A percentile compares a stretch with the other conserved stretches of the same genome.
phyloP scores from a whole-genome alignment of 805 yeast genomes.

The Zygosaccharomyces pseudorouxii region DNA sequence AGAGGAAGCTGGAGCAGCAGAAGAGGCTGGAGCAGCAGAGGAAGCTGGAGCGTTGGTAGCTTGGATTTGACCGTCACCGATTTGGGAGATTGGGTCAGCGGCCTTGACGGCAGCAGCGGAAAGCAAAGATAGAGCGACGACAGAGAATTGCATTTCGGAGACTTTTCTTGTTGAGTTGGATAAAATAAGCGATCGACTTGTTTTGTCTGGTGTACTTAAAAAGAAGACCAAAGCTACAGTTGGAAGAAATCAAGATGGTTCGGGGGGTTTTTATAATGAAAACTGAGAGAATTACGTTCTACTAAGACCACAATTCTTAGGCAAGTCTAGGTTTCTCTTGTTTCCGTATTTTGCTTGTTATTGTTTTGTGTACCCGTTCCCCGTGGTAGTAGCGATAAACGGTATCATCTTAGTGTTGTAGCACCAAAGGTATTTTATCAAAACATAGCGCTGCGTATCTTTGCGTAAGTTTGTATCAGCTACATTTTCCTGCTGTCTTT shows the following conservation, averaged over 20 bases:
- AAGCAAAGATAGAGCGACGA: constrained; percentile 15
- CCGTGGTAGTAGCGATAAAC: background rate
- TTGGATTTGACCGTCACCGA: constrained; percentile 17
- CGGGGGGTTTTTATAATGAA: constrained; percentile 5
- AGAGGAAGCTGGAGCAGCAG: constrained; percentile 3
- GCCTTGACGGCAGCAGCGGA: constrained; percentile 14
- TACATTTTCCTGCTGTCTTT: too few relatives aligned
- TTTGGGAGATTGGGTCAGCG: constrained; percentile 16
- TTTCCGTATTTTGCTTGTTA: background rate
- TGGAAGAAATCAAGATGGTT: background rate
- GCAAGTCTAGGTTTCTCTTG: background rate
- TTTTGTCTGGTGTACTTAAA: constrained; percentile 3
- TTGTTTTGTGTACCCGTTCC: background rate
- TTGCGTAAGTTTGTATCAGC: too few relatives aligned
- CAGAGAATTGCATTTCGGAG: constrained; percentile 16
- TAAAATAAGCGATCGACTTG: constrained; percentile 12
- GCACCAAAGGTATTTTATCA: background rate
- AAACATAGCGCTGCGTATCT: background rate
- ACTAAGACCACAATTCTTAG: background rate
- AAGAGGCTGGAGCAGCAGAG: background rate
- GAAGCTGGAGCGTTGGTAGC: constrained; percentile 10
- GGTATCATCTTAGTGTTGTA: too few relatives aligned
- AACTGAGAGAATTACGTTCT: background rate
- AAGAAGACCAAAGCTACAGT: background rate
- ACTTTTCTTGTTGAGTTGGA: background rate